phyloP scores from a whole-genome alignment of 192 early-diverging fungal genomes.

The Gryganskiella cystojenkinii region DNA sequence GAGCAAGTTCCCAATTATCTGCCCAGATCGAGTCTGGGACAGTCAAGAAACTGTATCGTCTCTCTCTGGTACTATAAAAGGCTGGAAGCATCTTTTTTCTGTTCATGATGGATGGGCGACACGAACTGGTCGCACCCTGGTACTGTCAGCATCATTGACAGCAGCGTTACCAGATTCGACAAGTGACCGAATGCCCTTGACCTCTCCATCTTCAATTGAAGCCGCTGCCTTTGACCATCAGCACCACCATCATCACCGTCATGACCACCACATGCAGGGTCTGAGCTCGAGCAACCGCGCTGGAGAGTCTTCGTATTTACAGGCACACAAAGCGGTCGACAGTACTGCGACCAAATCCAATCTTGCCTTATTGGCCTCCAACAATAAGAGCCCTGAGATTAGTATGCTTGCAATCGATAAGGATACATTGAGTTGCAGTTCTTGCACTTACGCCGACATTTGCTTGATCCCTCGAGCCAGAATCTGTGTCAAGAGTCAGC shows the following conservation, averaged over 20 bases:
- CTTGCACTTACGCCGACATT: slow-evolving; percentile 28
- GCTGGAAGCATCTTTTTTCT: slow-evolving; percentile 17
- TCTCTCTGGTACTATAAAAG: no score
- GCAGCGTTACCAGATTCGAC: neutral
- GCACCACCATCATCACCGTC: neutral
- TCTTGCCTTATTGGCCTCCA: no score
- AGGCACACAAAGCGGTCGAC: no score
- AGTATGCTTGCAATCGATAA: neutral
- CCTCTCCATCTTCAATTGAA: neutral
- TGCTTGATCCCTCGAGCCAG: slow-evolving; percentile 29
- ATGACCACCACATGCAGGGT: slow-evolving; percentile 10
- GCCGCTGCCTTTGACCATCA: neutral
- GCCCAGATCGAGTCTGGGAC: neutral
- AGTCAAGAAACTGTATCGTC: no score
- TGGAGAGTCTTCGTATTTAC: neutral
- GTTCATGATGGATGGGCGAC: slow-evolving; percentile 12
- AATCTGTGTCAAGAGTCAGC: slow-evolving; percentile 25
- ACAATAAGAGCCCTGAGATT: no score
- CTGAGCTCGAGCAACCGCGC: neutral
- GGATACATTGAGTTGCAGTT: slow-evolving; percentile 23
- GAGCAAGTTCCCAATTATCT: slow-evolving; percentile 1
- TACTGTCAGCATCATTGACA: neutral
- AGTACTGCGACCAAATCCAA: no score
- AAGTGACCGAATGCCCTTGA: neutral
- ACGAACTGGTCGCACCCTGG: neutral